Percentiles rank a stretch among this genome's conserved stretches.
These are phyloP conservation scores for Handroanthus guayacan DNA, from an alignment of 257 asterid genomes.

Conservation along the genomic window DNA sequence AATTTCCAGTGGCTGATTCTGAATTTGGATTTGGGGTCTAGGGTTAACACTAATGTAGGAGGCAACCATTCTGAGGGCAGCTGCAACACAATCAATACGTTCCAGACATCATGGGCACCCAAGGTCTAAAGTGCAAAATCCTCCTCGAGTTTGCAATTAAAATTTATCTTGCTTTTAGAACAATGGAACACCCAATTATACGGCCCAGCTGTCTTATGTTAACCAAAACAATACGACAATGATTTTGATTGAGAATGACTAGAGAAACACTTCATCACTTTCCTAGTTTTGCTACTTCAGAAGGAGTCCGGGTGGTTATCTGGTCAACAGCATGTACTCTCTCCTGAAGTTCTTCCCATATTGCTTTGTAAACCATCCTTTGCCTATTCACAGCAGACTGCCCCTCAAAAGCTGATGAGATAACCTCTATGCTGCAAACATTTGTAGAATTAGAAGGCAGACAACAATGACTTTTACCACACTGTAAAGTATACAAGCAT, in stretches of 20 bases:
- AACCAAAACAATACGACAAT: too few relatives aligned
- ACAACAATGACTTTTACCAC: background rate
- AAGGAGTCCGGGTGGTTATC: constrained; percentile 89
- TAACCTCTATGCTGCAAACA: constrained; percentile 79
- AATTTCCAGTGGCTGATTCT: too few relatives aligned
- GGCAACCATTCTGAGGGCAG: too few relatives aligned
- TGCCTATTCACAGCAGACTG: constrained; percentile 90
- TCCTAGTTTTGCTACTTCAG: constrained; percentile 58
- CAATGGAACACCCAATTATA: too few relatives aligned
- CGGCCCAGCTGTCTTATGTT: too few relatives aligned
- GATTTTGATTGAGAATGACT: background rate
- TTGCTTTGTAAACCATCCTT: constrained; percentile 99
- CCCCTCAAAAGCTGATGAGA: constrained; percentile 89
- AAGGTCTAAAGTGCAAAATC: too few relatives aligned
- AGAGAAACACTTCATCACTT: constrained; percentile 36
- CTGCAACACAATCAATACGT: too few relatives aligned
- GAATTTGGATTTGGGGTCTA: too few relatives aligned
- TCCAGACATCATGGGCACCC: too few relatives aligned
- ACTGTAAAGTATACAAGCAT: background rate
- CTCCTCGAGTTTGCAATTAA: too few relatives aligned
- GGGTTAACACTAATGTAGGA: too few relatives aligned
- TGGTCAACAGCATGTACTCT: constrained; percentile 96
- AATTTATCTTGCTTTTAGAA: too few relatives aligned
- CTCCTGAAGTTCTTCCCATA: constrained; percentile 97
- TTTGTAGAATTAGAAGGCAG: background rate